Percentiles rank a stretch among this genome's conserved stretches.
These are phyloP conservation scores for Mycena leptocephala DNA, from an alignment of 768 basidiomycete genomes.

Conservation along the genomic window DNA sequence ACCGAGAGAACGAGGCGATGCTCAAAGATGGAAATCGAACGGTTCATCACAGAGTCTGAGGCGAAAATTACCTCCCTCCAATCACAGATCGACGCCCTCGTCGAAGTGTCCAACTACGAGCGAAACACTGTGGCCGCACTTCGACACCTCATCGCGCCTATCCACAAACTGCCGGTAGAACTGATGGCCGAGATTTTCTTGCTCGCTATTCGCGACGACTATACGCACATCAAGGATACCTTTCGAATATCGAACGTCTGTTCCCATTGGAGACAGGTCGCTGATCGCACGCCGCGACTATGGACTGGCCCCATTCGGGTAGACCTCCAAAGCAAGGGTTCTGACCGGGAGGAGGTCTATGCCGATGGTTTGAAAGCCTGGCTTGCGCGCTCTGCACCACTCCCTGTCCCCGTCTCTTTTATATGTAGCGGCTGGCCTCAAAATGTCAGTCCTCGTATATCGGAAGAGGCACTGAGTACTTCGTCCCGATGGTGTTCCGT, in stretches of 20 bases:
- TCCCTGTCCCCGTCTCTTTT: not conserved
- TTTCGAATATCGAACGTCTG: not conserved
- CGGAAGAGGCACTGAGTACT: not conserved
- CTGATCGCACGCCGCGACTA: not conserved
- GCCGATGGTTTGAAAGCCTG: not conserved
- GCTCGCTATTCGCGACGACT: not conserved
- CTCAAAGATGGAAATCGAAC: not conserved
- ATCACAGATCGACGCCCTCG: not conserved
- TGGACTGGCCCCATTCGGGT: not conserved
- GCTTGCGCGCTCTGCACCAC: not conserved
- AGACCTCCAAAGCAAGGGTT: too few species aligned
- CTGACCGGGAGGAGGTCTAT: not conserved
- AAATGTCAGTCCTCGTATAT: not conserved
- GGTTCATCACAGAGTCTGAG: not conserved
- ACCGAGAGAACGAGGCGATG: not conserved
- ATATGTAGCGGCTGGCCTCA: not conserved
- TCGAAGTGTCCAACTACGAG: not conserved
- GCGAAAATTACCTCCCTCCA: not conserved
- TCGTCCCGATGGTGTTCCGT: not conserved
- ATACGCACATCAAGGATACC: not conserved
- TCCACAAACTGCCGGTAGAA: not conserved
- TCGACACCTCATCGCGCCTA: not conserved
- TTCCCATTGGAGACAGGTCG: not conserved
- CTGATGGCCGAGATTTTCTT: not conserved
- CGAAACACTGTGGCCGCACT: not conserved